Evolutionary conservation across 2,329 filamentous ascomycete genomes (phyloP).

Genomic region (Raffaelea albimanens): DNA sequence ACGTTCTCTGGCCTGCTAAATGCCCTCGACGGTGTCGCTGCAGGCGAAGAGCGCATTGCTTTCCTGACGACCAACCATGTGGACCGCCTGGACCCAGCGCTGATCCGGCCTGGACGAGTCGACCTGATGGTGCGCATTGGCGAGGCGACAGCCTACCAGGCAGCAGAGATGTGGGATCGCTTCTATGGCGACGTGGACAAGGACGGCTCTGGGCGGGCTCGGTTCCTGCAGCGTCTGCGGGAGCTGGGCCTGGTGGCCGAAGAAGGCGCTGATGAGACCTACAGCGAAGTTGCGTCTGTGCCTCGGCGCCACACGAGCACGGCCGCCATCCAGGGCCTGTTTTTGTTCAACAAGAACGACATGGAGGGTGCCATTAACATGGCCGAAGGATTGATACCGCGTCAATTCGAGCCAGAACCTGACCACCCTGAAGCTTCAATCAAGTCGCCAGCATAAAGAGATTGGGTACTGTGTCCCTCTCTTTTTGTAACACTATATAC

Average conservation of each 20-base stretch:
- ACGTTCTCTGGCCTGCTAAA: slow-evolving; percentile 90
- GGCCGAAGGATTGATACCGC: slow-evolving; percentile 57
- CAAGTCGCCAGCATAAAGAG: slow-evolving; percentile 30
- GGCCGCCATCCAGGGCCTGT: slow-evolving; percentile 86
- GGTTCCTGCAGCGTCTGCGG: slow-evolving; percentile 63
- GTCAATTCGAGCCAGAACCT: slow-evolving; percentile 42
- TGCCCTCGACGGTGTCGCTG: slow-evolving; percentile 82
- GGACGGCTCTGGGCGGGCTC: slow-evolving; percentile 49
- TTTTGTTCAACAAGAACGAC: slow-evolving; percentile 89
- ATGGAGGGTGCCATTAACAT: slow-evolving; percentile 78
- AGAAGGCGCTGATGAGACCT: slow-evolving; percentile 26
- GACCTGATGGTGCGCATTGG: slow-evolving; percentile 89
- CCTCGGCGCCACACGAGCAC: slow-evolving; percentile 60
- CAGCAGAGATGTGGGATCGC: slow-evolving; percentile 80
- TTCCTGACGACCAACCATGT: slow-evolving; percentile 95
- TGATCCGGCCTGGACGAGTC: slow-evolving; percentile 84
- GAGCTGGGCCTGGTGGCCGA: slow-evolving; percentile 60
- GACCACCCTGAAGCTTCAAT: slow-evolving; percentile 28
- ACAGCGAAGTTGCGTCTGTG: slow-evolving; percentile 10
- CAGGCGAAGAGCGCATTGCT: slow-evolving; percentile 85
- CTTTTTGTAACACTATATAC: too few species aligned
- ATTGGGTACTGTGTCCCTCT: too few species aligned
- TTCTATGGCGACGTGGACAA: slow-evolving; percentile 81
- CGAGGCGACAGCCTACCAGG: slow-evolving; percentile 78
- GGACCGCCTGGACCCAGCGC: slow-evolving; percentile 76